phyloP scores from a whole-genome alignment of 192 early-diverging fungal genomes.

The Pilobolus umbonatus region DNA sequence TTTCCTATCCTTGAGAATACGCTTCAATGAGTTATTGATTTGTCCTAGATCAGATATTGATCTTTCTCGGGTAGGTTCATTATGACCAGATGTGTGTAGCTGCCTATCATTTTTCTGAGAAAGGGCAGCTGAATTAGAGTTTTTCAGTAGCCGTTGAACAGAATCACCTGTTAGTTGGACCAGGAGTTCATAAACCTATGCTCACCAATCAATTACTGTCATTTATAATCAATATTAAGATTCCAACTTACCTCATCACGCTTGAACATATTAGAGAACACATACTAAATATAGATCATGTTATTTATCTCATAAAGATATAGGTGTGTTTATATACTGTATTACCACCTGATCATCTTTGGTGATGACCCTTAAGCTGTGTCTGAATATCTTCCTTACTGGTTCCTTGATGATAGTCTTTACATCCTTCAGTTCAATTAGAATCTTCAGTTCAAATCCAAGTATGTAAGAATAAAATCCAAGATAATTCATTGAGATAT shows the following conservation, averaged over 20 bases:
- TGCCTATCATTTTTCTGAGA: neutral
- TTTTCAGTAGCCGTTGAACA: constrained; percentile 85
- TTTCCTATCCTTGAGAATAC: constrained; percentile 68
- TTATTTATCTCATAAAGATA: neutral
- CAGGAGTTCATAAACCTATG: constrained; percentile 80
- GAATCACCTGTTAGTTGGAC: constrained; percentile 83
- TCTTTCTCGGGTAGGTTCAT: too few relatives aligned
- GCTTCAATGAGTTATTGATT: constrained; percentile 53
- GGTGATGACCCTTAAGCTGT: constrained; percentile 81
- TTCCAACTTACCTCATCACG: constrained; percentile 67
- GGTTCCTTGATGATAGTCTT: constrained; percentile 80
- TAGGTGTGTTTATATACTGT: constrained; percentile 1
- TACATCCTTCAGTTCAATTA: constrained; percentile 89
- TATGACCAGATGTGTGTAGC: too few relatives aligned
- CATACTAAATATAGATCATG: constrained; percentile 43
- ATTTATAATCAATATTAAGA: neutral
- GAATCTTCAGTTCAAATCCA: constrained; percentile 86
- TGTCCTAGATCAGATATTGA: too few relatives aligned
- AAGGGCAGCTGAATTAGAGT: constrained; percentile 14
- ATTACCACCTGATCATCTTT: constrained; percentile 74
- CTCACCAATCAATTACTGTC: neutral
- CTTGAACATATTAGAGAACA: constrained; percentile 94
- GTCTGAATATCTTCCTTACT: constrained; percentile 82
- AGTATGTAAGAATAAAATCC: constrained; percentile 96
- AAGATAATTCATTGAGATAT: constrained; percentile 86